Evolutionary conservation across 1,284 basidiomycete species (phyloP).

Genomic region (Cryptococcus floricola): DNA sequence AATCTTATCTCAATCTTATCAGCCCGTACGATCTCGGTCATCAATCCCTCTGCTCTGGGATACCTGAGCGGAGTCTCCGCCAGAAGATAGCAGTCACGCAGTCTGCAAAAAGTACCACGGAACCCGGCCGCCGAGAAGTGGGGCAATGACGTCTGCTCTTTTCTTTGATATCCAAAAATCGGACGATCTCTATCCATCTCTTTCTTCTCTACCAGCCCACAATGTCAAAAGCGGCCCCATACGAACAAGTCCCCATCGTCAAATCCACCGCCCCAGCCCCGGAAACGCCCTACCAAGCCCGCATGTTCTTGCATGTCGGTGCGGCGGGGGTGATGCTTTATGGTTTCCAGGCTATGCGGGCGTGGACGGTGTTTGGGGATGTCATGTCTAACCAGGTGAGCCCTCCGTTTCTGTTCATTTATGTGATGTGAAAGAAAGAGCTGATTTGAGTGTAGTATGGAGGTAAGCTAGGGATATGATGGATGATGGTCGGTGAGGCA

Average conservation of each 20-base stretch:
- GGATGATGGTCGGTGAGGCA: background rate
- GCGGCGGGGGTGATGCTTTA: constrained; percentile 41
- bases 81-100: too few species aligned
- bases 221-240: background rate
- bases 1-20: too few species aligned
- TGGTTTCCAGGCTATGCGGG: constrained; percentile 34
- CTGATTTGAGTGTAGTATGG: constrained; percentile 21
- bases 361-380: constrained; percentile 19
- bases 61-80: too few species aligned
- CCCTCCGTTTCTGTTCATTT: too few species aligned
- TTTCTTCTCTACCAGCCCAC: background rate
- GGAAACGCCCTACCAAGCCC: constrained; percentile 19
- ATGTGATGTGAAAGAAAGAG: background rate
- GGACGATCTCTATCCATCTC: background rate
- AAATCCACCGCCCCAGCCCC: constrained; percentile 5
- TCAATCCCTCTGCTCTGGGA: too few species aligned
- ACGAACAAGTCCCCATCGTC: background rate
- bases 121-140: too few species aligned
- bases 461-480: constrained; percentile 16
- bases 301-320: constrained; percentile 35
- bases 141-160: background rate
- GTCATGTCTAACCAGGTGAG: constrained; percentile 33
- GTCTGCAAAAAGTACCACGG: too few species aligned
- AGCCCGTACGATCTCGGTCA: too few species aligned
- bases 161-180: background rate